Evolutionary conservation across 2,329 filamentous ascomycete genomes (phyloP).

Genomic region (Penicillium janthinellum): DNA sequence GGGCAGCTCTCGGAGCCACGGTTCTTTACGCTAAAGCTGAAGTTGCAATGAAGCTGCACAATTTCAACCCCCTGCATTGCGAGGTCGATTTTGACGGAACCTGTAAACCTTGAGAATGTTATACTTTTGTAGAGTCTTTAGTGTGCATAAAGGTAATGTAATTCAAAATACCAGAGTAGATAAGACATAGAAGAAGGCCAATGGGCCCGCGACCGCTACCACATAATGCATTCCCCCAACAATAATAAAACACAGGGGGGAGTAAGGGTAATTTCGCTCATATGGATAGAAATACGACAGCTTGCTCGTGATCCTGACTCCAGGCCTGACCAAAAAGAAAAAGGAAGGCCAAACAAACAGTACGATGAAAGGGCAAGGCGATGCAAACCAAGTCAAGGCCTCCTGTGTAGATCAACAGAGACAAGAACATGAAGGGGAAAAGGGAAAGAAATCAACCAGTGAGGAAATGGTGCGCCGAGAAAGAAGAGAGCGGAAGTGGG

Average conservation of each 20-base stretch:
- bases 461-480: constrained; percentile 1
- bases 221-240: constrained; percentile 34
- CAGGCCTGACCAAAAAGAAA: neutral
- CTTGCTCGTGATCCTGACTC: constrained; percentile 19
- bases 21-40: constrained; percentile 11
- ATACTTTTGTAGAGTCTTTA: neutral
- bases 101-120: neutral
- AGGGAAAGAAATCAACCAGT: constrained; percentile 12
- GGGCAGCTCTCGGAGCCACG: constrained; percentile 18
- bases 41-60: constrained; percentile 7
- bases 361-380: constrained; percentile 13
- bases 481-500: constrained; percentile 21
- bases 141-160: constrained; percentile 17
- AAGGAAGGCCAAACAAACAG: neutral
- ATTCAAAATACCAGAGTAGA: constrained; percentile 15
- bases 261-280: constrained; percentile 25
- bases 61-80: neutral
- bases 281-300: constrained; percentile 28
- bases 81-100: neutral
- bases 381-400: constrained; percentile 13
- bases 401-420: constrained; percentile 18
- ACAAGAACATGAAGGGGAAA: neutral
- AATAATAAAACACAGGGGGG: constrained; percentile 19
- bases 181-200: constrained; percentile 10
- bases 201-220: constrained; percentile 23